Evolutionary conservation across 495 filamentous ascomycete species (phyloP).

Genomic region (Articulospora tetracladia): DNA sequence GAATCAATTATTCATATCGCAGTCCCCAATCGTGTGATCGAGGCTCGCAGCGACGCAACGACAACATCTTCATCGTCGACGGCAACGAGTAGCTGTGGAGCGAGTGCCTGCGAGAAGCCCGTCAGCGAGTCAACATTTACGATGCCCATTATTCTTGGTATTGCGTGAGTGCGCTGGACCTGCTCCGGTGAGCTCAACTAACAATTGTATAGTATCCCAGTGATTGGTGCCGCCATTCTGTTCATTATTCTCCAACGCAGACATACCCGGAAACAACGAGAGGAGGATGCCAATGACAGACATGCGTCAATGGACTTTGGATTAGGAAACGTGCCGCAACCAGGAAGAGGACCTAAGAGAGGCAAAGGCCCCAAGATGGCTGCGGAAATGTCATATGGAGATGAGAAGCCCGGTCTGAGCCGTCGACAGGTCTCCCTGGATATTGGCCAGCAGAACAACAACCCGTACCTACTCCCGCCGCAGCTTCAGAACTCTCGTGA

Average conservation of each 20-base stretch:
- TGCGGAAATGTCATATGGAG: conserved; percentile 40
- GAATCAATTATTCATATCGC: conserved; percentile 17
- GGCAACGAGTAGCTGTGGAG: conserved; percentile 5
- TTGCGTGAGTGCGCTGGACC: conserved; percentile 60
- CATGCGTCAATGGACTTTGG: conserved; percentile 95
- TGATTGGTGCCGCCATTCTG: conserved; percentile 61
- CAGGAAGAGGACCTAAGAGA: conserved; percentile 30
- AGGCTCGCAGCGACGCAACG: conserved; percentile 5
- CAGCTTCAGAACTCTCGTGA: conserved; percentile 73
- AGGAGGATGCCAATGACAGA: conserved; percentile 82
- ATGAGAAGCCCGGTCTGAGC: conserved; percentile 50
- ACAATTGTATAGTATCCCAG: conserved; percentile 62
- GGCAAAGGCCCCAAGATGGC: neutral
- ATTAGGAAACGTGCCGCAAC: conserved; percentile 46
- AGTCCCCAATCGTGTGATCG: conserved; percentile 18
- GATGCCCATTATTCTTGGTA: conserved; percentile 73
- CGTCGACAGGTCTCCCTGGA: conserved; percentile 77
- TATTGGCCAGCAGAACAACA: conserved; percentile 61
- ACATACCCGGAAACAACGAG: conserved; percentile 64
- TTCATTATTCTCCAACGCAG: conserved; percentile 75
- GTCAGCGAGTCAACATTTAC: conserved; percentile 54
- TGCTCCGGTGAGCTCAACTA: neutral
- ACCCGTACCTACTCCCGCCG: conserved; percentile 87
- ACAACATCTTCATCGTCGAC: neutral
- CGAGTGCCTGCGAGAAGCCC: conserved; percentile 46